Base-by-base conservation (phyloP, 2,329 filamentous ascomycete genomes). In the Zymoseptoria tritici region DNA sequence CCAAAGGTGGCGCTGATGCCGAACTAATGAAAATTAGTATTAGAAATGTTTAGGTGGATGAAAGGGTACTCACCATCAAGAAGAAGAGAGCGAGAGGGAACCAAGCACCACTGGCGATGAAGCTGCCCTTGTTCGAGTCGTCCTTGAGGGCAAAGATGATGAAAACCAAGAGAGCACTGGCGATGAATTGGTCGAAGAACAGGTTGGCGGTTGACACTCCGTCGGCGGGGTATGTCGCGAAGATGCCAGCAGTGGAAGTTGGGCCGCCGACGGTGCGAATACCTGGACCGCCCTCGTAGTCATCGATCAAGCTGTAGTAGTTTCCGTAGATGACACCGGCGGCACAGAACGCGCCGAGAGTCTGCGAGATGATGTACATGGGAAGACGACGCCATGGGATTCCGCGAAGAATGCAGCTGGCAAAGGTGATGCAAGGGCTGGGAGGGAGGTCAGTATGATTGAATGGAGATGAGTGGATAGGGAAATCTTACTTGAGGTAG, bases 111-210 rank as follows among this genome's bases (percentile, higher is more conserved):
- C 64, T 73, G 36, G 65, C 70, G 36, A 62, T 59, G 61, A 65
- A 68, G 54, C 52, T 62, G 64, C 76, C 77, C 20, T 73, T 73
- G 59, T 77, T 76, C 11, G 69, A 72, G 62, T 79, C 77, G 60
- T 85, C 83, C 57, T 83, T 84, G 49, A 90, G 75, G 0, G 86
- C 85, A 67, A 87, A 89, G 57, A 90, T 87, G 66, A 85, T 78
- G 68, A 89, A 88, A 77, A 88, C 85, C 29, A 89, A 76, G 16
- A 90, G 79, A 0, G 84, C 77, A 60, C 81, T 85, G 49, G 85
- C 84, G 55, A 90, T 75, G 62, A 89, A 87, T 66, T 90, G 87
- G 51, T 84, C 86, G 69, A 89, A 87, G 73, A 89, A 87, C 71
- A 86, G 83, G 19, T 81, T 82, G 0, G 83, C 81, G 46, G 80